Evolutionary conservation across 78 protist species (phyloP), one percentile per base, ranked within the genome.

Genomic region (Isochrysis galbana): DNA sequence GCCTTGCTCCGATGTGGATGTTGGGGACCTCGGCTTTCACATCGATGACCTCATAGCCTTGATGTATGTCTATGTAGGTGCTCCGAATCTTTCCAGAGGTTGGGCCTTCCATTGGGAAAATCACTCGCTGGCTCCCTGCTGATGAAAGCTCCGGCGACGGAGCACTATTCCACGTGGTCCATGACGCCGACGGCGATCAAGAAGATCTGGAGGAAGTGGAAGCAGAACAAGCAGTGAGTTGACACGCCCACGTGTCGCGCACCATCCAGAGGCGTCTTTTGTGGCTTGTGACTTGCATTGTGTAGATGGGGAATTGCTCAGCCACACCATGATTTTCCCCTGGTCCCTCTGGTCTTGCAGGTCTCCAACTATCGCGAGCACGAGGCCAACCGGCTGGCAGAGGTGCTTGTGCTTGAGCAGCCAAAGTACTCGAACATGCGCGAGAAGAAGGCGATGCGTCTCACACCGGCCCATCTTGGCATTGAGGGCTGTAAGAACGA

Each of bases 171-270:
- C 88, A 80, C 55, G 38, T 77, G 32, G 47, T 80, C 41, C 55
- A 42, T 38, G 47, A 80, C 88, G 45, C 0, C 84, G 88, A 80
- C 38, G 88, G 88, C 55, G 88, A 80, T 36, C 41, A 41, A 54
- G 86, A 77, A 38, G 88, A 80, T 54, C 38, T 80, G 41, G 88
- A 80, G 25, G 39, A 44, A 38, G 55, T 4, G 39, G 88, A 80
- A 38, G n/a, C 32, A n/a, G 25, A 25, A 25, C 41, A 7, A 2
- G 55, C 88, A n/a, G n/a, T n/a, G n/a, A n/a, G n/a, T n/a, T n/a
- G n/a, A n/a, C n/a, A n/a, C n/a, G n/a, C n/a, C n/a, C n/a, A n/a
- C n/a, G n/a, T n/a, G n/a, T n/a, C n/a, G n/a, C n/a, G n/a, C n/a
- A n/a, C n/a, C n/a, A n/a, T n/a, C n/a, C n/a, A n/a, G n/a, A n/a